Base-by-base conservation (phyloP, 805 yeast species). In the Schwanniomyces vanrijiae region DNA sequence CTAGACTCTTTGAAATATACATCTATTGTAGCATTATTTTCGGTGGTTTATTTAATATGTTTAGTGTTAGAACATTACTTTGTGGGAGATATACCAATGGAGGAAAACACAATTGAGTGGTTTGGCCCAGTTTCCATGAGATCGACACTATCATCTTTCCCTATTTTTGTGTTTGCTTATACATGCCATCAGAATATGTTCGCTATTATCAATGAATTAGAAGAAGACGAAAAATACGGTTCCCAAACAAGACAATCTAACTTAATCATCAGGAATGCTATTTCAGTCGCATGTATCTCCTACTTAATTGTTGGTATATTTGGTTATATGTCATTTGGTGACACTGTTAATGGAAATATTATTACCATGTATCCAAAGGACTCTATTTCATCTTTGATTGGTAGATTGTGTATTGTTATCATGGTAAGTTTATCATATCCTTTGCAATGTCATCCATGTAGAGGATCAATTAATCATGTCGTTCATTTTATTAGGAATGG, bases 101-200 rank as follows among this genome's bases (percentile, higher is more conserved):
- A 53, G 3, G 29, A 47, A 7, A 45, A 47, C 21, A 43, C 52
- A n/a, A 50, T 66, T 13, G 61, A 56, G 37, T 60, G 57, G 52
- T 56, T 71, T 42, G 80, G 80, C 41, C 79, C 78, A 38, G 73
- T 70, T 22, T 65, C 61, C 4, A 47, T 65, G 55, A 62, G 56
- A 60, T 65, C 40, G 53, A 77, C 63, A 6, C 66, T 85, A 48
- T 76, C 86, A 20, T 81, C 90, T 6, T 83, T 88, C 56, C 86
- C 88, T 21, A 84, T 88, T 46, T 78, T 87, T 31, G 84, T 88
- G 11, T 84, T 88, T 65, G 94, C 95, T 1, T 88, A 78, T 64
- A 86, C 92, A 0, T 90, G 94, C 43, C 86, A 86, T 49, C 92
- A 88, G 68, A 88, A 86, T 64, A 81, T 87, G 75, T 86, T 84